These are phyloP conservation scores for Cystobasidium pallidum DNA, from an alignment of 1,284 basidiomycete genomes.

Conservation along the genomic window DNA sequence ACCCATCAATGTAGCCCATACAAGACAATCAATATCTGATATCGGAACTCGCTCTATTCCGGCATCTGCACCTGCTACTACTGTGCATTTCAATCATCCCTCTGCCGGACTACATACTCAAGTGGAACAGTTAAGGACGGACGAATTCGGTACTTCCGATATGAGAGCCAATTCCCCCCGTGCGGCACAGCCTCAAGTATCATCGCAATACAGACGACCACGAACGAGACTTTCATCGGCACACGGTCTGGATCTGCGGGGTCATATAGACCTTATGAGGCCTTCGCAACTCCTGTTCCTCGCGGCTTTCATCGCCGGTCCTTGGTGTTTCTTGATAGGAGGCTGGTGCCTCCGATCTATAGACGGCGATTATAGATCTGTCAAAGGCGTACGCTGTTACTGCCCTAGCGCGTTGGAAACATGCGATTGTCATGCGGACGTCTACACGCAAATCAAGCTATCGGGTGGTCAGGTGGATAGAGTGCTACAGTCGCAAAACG, in stretches of 20 bases:
- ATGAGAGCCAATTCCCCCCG: not conserved
- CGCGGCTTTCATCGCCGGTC: slow-evolving; percentile 36
- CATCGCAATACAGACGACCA: slow-evolving; percentile 3
- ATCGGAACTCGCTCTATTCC: not conserved
- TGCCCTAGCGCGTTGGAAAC: slow-evolving; percentile 13
- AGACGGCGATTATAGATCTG: slow-evolving; percentile 26
- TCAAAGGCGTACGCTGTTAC: slow-evolving; percentile 36
- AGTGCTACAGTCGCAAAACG: slow-evolving; percentile 19
- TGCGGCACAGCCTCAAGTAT: not conserved
- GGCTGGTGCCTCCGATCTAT: slow-evolving; percentile 31
- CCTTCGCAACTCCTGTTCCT: slow-evolving; percentile 41
- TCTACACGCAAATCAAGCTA: slow-evolving; percentile 38
- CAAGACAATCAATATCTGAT: not conserved
- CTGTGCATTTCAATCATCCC: slow-evolving; percentile 33
- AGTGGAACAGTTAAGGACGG: not conserved
- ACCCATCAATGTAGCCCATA: not conserved
- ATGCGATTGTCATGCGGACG: slow-evolving; percentile 39
- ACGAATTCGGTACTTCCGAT: not conserved
- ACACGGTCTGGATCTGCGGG: slow-evolving; percentile 33
- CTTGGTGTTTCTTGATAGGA: slow-evolving; percentile 42
- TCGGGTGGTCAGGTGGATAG: slow-evolving; percentile 28
- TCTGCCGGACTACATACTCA: not conserved
- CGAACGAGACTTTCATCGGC: slow-evolving; percentile 4
- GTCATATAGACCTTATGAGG: slow-evolving; percentile 25
- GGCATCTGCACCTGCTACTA: slow-evolving; percentile 30